Percentiles rank a stretch among this genome's conserved stretches.
Conservation (phyloP, 371 early-diverging fungal species). For the Dichotomocladium elegans region DNA sequence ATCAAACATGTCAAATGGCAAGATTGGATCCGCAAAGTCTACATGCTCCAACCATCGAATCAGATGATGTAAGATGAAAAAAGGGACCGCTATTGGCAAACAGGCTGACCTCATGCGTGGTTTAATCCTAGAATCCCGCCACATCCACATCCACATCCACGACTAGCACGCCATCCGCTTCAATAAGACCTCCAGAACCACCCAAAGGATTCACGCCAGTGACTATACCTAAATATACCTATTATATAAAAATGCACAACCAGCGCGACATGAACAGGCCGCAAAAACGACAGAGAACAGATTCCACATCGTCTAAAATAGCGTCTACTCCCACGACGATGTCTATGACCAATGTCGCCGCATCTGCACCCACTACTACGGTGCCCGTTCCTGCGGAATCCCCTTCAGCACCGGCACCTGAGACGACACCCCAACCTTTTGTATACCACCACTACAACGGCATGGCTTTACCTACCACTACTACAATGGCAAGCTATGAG, state of each 20-base stretch:
- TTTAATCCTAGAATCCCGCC: neutral
- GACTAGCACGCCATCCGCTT: constrained; percentile 1
- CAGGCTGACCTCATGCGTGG: neutral
- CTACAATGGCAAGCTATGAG: neutral
- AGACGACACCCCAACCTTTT: neutral
- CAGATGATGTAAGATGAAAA: constrained; percentile 1
- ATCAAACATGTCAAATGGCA: constrained; percentile 40
- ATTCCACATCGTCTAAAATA: too few species aligned
- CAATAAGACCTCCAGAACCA: constrained; percentile 7
- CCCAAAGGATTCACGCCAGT: constrained; percentile 33
- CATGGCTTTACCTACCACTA: neutral
- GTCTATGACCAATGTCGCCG: neutral
- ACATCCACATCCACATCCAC: neutral
- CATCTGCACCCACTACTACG: neutral
- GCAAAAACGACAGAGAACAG: neutral
- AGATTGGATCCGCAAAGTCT: constrained; percentile 41
- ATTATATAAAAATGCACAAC: constrained; percentile 32
- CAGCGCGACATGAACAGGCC: constrained; percentile 18
- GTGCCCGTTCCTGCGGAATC: neutral
- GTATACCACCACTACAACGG: neutral
- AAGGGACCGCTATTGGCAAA: neutral
- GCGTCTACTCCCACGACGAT: neutral
- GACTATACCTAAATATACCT: constrained; percentile 27
- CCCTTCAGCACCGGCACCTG: neutral
- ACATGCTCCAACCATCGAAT: constrained; percentile 6